Conservation (phyloP, 305 asterid species). For the Rubia tinctorum region DNA sequence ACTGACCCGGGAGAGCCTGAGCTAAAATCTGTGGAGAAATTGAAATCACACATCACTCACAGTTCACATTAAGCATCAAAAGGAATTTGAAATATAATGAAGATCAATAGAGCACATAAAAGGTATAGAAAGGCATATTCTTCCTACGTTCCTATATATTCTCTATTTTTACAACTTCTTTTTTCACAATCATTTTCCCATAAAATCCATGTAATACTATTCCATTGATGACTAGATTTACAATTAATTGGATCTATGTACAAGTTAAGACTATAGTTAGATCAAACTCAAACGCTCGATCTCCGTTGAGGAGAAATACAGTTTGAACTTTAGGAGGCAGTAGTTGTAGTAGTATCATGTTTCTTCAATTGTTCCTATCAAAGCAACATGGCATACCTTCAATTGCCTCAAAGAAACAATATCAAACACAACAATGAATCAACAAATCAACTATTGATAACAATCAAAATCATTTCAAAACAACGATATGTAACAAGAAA, state of each 20-base stretch:
- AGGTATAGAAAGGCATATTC: neutral
- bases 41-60: neutral
- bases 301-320: slow-evolving; percentile 58
- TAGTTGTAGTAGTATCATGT: slow-evolving; percentile 35
- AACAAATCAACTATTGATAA: too few relatives aligned
- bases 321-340: slow-evolving; percentile 18
- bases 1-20: slow-evolving; percentile 40
- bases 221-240: slow-evolving; percentile 31
- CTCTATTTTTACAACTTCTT: neutral
- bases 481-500: too few relatives aligned
- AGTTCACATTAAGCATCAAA: slow-evolving; percentile 5
- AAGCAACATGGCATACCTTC: too few relatives aligned
- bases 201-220: neutral
- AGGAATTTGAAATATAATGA: neutral
- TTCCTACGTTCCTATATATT: neutral
- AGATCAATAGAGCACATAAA: neutral
- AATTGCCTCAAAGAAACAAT: too few relatives aligned
- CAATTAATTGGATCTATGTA: slow-evolving; percentile 37
- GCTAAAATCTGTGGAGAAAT: slow-evolving; percentile 51
- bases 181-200: neutral
- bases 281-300: slow-evolving; percentile 24
- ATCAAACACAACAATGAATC: too few relatives aligned
- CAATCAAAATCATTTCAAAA: too few relatives aligned
- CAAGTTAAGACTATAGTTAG: slow-evolving; percentile 45
- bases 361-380: too few relatives aligned